phyloP scores from a whole-genome alignment of 164 flowering plant genomes.

The Magnolia sinica region DNA sequence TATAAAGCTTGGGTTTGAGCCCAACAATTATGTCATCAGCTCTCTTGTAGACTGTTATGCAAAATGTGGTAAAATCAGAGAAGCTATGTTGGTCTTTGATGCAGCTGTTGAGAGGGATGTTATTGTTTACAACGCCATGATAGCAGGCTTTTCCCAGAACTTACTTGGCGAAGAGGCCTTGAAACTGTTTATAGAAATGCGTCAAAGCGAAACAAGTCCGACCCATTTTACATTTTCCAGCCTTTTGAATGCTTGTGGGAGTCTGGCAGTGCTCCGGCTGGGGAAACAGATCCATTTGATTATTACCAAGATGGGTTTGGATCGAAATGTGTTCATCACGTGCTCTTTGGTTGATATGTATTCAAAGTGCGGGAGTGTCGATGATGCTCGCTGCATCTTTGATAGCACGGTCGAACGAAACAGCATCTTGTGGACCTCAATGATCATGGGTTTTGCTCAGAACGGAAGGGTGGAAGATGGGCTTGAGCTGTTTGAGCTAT shows the following conservation, averaged over 20 bases:
- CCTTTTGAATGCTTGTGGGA: slow-evolving; percentile 42
- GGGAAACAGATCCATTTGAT: slow-evolving; percentile 42
- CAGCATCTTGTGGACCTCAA: slow-evolving; percentile 38
- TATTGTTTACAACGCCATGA: slow-evolving; percentile 40
- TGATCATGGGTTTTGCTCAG: slow-evolving; percentile 47
- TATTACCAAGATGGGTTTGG: slow-evolving; percentile 37
- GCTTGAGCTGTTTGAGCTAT: slow-evolving; percentile 34
- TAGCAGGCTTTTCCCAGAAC: slow-evolving; percentile 39
- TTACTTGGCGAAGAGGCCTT: slow-evolving; percentile 31
- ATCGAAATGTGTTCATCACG: slow-evolving; percentile 31
- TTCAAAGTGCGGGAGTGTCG: slow-evolving; percentile 43
- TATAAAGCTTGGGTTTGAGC: slow-evolving; percentile 33
- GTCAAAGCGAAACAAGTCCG: slow-evolving; percentile 16
- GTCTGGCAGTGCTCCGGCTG: slow-evolving; percentile 28
- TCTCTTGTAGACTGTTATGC: slow-evolving; percentile 47
- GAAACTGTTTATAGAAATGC: slow-evolving; percentile 35
- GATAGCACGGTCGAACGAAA: slow-evolving; percentile 28
- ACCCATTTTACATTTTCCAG: slow-evolving; percentile 33
- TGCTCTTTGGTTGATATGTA: slow-evolving; percentile 50
- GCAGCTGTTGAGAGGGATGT: slow-evolving; percentile 25
- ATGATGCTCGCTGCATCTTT: slow-evolving; percentile 35
- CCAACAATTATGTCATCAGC: slow-evolving; percentile 32
- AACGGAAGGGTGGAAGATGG: slow-evolving; percentile 41
- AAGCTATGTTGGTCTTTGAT: slow-evolving; percentile 29
- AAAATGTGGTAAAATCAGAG: slow-evolving; percentile 32